Conservation (phyloP, 306 rosid species). For the Morella rubra region DNA sequence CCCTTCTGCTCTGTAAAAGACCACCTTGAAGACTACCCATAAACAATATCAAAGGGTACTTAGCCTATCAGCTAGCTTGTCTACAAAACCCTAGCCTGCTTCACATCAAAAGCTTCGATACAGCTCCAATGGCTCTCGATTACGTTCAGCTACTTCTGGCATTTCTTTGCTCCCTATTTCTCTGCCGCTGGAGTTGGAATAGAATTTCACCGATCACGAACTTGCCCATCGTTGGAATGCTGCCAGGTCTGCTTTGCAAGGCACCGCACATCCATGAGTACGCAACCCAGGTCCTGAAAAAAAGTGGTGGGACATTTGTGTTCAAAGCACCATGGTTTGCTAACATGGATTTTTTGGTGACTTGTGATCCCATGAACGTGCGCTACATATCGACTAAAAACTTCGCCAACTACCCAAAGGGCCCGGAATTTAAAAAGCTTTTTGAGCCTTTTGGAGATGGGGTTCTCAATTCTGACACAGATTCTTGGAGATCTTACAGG, state of each 20-base stretch:
- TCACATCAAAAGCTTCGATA: no score
- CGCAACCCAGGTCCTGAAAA: not conserved
- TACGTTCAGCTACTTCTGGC: not conserved
- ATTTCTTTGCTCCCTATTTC: not conserved
- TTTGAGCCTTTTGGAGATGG: not conserved
- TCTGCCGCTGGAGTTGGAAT: not conserved
- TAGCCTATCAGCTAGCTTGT: no score
- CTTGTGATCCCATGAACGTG: constrained; percentile 1
- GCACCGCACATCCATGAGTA: not conserved
- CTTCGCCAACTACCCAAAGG: not conserved
- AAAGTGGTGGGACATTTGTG: not conserved
- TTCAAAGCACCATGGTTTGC: constrained; percentile 2
- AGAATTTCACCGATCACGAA: not conserved
- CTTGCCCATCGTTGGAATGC: not conserved
- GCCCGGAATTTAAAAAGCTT: not conserved
- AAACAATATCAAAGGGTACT: no score
- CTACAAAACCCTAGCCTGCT: no score
- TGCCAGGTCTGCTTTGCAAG: not conserved
- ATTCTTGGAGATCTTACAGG: not conserved
- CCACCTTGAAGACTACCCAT: no score
- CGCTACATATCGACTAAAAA: not conserved
- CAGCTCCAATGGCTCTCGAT: no score
- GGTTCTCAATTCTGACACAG: not conserved
- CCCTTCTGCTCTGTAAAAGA: no score
- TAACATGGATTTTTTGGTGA: not conserved